Percentiles rank a stretch among this genome's conserved stretches.
phyloP scores from a whole-genome alignment of 2,329 filamentous ascomycete genomes.

The Aspergillus sp. region DNA sequence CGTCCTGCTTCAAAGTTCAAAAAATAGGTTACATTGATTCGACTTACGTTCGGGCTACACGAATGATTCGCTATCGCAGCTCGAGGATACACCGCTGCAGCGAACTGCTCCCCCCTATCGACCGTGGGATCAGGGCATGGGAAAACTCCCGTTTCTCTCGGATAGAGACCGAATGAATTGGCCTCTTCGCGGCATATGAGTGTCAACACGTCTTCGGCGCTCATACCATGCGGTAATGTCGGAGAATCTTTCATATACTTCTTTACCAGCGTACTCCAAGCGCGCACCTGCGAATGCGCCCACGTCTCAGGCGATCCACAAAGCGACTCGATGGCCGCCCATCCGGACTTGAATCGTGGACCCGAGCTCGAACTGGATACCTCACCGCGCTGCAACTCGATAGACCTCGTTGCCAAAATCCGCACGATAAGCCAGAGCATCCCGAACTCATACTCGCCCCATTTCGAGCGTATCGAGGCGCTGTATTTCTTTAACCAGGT shows the following conservation, averaged over 20 bases:
- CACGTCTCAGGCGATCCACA: slow-evolving; percentile 32
- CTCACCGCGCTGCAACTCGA: not conserved
- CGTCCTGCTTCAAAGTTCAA: not conserved
- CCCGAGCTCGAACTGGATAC: not conserved
- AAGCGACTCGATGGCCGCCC: slow-evolving; percentile 26
- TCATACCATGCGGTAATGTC: slow-evolving; percentile 13
- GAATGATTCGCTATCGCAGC: slow-evolving; percentile 24
- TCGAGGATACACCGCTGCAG: slow-evolving; percentile 19
- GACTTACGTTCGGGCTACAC: slow-evolving; percentile 20
- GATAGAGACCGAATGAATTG: slow-evolving; percentile 21
- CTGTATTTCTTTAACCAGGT: slow-evolving; percentile 29
- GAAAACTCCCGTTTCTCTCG: slow-evolving; percentile 12
- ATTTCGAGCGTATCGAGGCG: slow-evolving; percentile 24
- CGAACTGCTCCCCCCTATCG: slow-evolving; percentile 19
- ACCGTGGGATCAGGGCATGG: slow-evolving; percentile 2
- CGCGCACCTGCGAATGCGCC: slow-evolving; percentile 27
- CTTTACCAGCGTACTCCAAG: slow-evolving; percentile 28
- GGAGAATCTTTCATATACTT: slow-evolving; percentile 24
- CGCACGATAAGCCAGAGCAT: slow-evolving; percentile 37
- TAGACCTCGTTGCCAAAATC: slow-evolving; percentile 25
- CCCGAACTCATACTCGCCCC: slow-evolving; percentile 33
- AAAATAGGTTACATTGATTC: not conserved
- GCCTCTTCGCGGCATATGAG: slow-evolving; percentile 23
- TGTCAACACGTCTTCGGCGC: slow-evolving; percentile 2
- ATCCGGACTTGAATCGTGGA: slow-evolving; percentile 18